These are phyloP conservation scores for Solanum bukasovii DNA, from an alignment of 257 asterid genomes.

Conservation along the genomic window DNA sequence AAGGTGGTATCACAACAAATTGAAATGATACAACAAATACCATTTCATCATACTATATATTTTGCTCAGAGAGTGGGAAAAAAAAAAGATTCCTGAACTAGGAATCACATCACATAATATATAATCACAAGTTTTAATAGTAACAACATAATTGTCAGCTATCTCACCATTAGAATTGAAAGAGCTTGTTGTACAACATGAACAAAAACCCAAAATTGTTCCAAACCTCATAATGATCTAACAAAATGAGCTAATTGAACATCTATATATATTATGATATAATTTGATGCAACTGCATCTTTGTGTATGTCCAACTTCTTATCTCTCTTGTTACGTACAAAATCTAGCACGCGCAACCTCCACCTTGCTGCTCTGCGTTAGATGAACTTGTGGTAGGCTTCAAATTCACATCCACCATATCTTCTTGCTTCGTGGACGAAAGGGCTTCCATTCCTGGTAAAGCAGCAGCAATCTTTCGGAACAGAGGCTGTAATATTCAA, in stretches of 20 bases:
- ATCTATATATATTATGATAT: not conserved
- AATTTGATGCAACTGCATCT: not conserved
- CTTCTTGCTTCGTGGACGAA: slow-evolving; percentile 39
- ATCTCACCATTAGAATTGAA: not conserved
- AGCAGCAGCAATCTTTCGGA: slow-evolving; percentile 54
- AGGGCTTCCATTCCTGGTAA: slow-evolving; percentile 46
- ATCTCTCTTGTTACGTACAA: not conserved
- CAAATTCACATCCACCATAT: slow-evolving; percentile 49
- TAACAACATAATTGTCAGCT: not conserved
- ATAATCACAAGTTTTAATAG: not conserved
- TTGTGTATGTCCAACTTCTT: not conserved
- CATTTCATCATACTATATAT: not conserved
- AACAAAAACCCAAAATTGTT: not conserved
- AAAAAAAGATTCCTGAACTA: not conserved
- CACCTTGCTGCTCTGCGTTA: slow-evolving; percentile 33
- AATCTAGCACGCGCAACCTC: slow-evolving; percentile 41
- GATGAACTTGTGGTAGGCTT: slow-evolving; percentile 25
- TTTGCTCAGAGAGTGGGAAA: not conserved
- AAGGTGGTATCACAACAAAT: not conserved
- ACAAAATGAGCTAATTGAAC: slow-evolving; percentile 1
- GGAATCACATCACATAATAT: not conserved
- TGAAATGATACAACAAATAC: not conserved
- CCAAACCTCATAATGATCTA: not conserved
- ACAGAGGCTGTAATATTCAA: slow-evolving; percentile 31
- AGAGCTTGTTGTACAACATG: not conserved